Evolutionary conservation across 306 rosid genomes (phyloP), one percentile per base, ranked within the genome.

Genomic region (Gynostemma pentaphyllum): DNA sequence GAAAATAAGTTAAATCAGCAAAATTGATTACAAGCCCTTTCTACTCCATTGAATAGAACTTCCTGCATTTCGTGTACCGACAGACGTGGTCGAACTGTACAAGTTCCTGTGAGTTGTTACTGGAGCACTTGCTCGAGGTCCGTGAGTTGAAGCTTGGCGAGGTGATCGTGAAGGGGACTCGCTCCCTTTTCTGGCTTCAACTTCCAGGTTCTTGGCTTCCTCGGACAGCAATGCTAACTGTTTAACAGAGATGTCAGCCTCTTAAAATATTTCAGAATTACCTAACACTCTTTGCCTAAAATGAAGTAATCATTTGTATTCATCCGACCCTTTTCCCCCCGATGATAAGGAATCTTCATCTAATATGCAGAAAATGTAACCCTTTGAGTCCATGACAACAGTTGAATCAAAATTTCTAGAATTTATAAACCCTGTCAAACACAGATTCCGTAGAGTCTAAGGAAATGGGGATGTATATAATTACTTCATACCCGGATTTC

Each of bases 401-500:
- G 32, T 11, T 29, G 16, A 42, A 12, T 42, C 15, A 11, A 42
- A 42, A 12, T 42, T 14, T n/a, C 46, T 42, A 42, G 18, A 42
- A 12, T 14, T 42, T 42, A 42, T 12, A 12, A 42, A 42, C 10
- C 18, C 46, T 42, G 12, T 1, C 46, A 42, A 42, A 42, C 18
- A 42, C 2, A 42, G 46, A 42, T 42, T 42, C 18, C 14, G 18
- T 12, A 23, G 18, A 9, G 13, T 50, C 36, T 14, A 49, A 68
- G 9, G 18, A 59, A 52, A 77, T 66, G 69, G 45, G 21, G 8
- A 44, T 56, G 41, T 59, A 24, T 65, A 70, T 66, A 40, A 40
- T 71, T 21, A 63, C 70, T 62, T 29, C 37, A 49, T 94, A 94
- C 99, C 97, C 90, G 97, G 69, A 74, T 73, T 81, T 94, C 87